A percentile compares a stretch with the other conserved stretches of the same genome.
Evolutionary conservation across 2,329 filamentous ascomycete genomes (phyloP).

Genomic region (Chrysoporthe deuterocubensis): DNA sequence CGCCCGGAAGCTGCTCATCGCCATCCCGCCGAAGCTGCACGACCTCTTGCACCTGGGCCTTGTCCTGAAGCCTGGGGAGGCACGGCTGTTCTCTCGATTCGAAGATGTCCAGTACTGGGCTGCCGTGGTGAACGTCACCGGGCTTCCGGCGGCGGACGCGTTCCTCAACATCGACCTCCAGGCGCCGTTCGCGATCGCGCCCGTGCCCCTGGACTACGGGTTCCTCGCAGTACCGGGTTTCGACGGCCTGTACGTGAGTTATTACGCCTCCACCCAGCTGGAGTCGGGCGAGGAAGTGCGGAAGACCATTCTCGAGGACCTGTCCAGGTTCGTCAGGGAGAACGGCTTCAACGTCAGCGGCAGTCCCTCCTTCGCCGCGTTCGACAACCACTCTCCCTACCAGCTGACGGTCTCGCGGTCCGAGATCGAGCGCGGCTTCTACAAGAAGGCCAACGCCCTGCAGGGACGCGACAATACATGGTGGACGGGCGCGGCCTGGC

Average conservation of each 20-base stretch:
- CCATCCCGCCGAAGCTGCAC: not conserved
- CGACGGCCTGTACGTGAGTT: not conserved
- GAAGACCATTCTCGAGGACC: not conserved
- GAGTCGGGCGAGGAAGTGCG: not conserved
- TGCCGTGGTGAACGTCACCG: not conserved
- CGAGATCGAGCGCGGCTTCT: not conserved
- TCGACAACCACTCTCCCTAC: not conserved
- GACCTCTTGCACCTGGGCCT: constrained; percentile 1
- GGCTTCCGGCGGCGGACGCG: not conserved
- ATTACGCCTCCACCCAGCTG: not conserved
- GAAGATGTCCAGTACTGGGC: constrained; percentile 3
- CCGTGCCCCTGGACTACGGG: not conserved
- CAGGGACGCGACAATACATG: constrained; percentile 3
- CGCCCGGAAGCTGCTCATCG: constrained; percentile 11
- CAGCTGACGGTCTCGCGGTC: not conserved
- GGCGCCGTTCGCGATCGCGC: not conserved
- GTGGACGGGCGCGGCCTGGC: constrained; percentile 11
- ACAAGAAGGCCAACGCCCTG: not conserved
- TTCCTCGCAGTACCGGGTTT: not conserved
- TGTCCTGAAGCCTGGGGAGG: not conserved
- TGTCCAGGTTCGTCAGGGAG: not conserved
- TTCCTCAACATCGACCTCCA: not conserved
- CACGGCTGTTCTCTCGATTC: not conserved
- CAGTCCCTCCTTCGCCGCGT: not conserved
- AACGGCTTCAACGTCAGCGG: not conserved